Base-by-base conservation (phyloP, 495 filamentous ascomycete species). In the Melanomma pulvis-pyrius region DNA sequence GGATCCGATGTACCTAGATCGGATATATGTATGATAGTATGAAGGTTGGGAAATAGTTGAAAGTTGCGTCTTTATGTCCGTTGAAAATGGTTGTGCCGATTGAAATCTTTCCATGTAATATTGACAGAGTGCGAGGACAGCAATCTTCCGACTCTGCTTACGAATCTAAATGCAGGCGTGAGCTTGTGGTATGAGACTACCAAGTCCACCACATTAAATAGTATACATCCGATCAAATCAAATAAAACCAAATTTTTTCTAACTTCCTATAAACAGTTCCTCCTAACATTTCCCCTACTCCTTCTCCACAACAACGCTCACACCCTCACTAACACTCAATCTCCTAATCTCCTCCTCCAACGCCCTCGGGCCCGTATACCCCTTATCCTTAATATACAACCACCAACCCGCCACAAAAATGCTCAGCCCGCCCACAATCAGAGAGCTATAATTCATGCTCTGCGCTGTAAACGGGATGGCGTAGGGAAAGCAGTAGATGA, bases 401-500 rank as follows among this genome's bases (percentile, higher is more conserved):
- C 67, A 75, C 70, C 65, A 71, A 0, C 46, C 41, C 17, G 32
- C 68, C 21, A 74, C 61, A 47, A 74, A 60, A 15, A 74, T 47
- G 22, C 53, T 74, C 61, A 74, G 54, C 4, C 74, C 72, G 1
- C 74, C 74, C 11, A 53, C 59, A 41, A 74, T 73, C 56, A 75
- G 22, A 61, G 32, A 65, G 8, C 22, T 59, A 44, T 76, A 77
- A 59, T 76, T 76, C 75, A 77, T 78, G n/a, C 56, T 75, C 59
- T 29, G 21, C 8, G 71, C 63, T 22, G 55, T 36, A 13, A 73
- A 63, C 11, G 76, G 75, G 48, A 72, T 19, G 17, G 67, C 72
- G 53, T 73, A 77, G 32, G 76, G 90, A 73, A 92, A 92, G 62
- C 88, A 91, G 75, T 88, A 93, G 54, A 92, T 85, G 9, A 89